A percentile compares a stretch with the other conserved stretches of the same genome.
phyloP scores from a whole-genome alignment of 31 red algal genomes.

The Porphyra umbilicalis region DNA sequence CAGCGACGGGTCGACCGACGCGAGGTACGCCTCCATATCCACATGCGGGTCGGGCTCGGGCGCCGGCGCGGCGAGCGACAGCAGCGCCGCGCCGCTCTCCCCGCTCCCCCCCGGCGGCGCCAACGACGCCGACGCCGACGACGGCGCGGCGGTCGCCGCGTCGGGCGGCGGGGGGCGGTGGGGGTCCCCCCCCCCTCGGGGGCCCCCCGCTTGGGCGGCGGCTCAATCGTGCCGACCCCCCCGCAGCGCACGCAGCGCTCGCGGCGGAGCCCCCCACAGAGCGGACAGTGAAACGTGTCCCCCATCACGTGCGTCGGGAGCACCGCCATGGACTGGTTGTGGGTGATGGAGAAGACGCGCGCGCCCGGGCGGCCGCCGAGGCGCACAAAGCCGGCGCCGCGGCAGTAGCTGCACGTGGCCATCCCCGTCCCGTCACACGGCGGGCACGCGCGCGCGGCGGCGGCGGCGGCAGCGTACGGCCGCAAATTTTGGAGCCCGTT shows the following conservation, averaged over 20 bases:
- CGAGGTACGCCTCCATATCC: background rate
- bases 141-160: background rate
- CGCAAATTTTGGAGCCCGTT: background rate
- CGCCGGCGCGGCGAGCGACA: background rate
- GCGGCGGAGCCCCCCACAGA: slow-evolving; percentile 8
- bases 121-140: background rate
- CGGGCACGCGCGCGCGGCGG: background rate
- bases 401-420: slow-evolving; percentile 13
- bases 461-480: background rate
- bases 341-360: slow-evolving; percentile 5
- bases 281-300: slow-evolving; percentile 12
- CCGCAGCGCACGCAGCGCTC: slow-evolving; percentile 12
- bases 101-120: background rate
- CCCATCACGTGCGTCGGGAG: slow-evolving; percentile 9
- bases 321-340: slow-evolving; percentile 9
- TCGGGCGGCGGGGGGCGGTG: background rate
- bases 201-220: background rate
- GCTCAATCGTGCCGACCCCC: slow-evolving; percentile 1
- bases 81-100: background rate
- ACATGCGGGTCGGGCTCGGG: background rate
- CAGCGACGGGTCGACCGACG: background rate
- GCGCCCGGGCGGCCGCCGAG: slow-evolving; percentile 9
- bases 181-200: background rate
- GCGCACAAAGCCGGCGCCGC: slow-evolving; percentile 11
- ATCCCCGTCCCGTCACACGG: slow-evolving; percentile 12